Base-by-base conservation (phyloP, 805 yeast genomes). In the Starmera quercuum region DNA sequence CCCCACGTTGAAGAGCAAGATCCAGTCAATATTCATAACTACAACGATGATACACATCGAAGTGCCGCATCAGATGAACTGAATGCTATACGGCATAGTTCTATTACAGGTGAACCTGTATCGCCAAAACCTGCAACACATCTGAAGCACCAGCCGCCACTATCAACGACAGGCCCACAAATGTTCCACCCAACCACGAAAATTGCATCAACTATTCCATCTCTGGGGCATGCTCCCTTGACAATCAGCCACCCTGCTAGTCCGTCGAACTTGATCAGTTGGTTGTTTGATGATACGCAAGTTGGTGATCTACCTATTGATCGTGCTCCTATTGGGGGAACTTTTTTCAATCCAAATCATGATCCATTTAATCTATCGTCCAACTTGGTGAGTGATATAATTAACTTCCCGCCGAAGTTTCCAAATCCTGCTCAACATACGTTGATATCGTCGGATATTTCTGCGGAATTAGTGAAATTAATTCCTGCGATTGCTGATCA, bases 1-100 rank as follows among this genome's bases (percentile, higher is more conserved):
- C 54, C 56, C 10, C 46, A 39, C 18, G 37, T 49, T 9, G 46
- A 46, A 15, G 56, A 46, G 26, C 32, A 35, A 16, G 34, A 40
- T 8, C 39, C 45, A 3, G 43, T 46, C 17, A 44, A 44, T 29
- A 40, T 42, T 26, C 54, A 48, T 28, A 41, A 42, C 23, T 47
- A 46, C 31, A 50, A 35, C 20, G 39, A 42, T 32, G 34, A 35
- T 10, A 20, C 40, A 5, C 48, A 45, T 23, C 32, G 50, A 12
- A 54, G 49, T 25, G 58, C 55, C 9, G 58, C 61, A 7, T 42
- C 42, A 6, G 56, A 46, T 5, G 59, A 54, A 18, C 45, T 48
- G 5, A 49, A 48, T 31, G 52, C 49, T 2, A 24, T 47, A 19
- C 44, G 33, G 13, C 34, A 31, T 7, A 41, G 40, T 7, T 29